Conservation (phyloP, 345 rosid genomes). For the Passiflora organensis region DNA sequence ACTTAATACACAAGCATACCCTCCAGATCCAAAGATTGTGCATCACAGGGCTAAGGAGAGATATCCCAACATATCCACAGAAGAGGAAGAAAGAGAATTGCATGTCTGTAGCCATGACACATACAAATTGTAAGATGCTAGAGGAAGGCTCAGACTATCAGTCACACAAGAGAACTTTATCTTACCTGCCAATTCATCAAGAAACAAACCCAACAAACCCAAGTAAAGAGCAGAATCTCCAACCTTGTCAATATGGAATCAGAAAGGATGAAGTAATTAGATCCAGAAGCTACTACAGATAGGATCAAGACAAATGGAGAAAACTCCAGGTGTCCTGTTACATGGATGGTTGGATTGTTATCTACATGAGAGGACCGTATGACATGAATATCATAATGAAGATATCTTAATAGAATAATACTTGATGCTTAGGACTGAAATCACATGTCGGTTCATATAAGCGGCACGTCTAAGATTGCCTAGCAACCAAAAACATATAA, state of each 20-base stretch:
- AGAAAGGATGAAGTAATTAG: slow-evolving; percentile 2
- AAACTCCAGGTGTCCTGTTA: too few relatives aligned
- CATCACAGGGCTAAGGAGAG: slow-evolving; percentile 96
- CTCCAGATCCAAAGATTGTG: slow-evolving; percentile 98
- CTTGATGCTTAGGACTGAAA: too few relatives aligned
- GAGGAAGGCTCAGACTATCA: slow-evolving; percentile 11
- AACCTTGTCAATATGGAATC: slow-evolving; percentile 44
- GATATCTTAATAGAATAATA: too few relatives aligned
- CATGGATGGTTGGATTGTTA: too few relatives aligned
- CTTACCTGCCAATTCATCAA: slow-evolving; percentile 81
- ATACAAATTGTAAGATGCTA: slow-evolving; percentile 12
- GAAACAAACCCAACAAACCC: slow-evolving; percentile 73
- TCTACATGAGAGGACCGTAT: too few relatives aligned
- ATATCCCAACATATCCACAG: slow-evolving; percentile 84
- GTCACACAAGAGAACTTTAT: slow-evolving; percentile 7
- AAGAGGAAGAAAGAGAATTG: slow-evolving; percentile 87
- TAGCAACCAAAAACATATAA: too few relatives aligned
- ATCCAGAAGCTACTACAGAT: background rate
- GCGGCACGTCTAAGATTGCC: too few relatives aligned
- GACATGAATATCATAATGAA: too few relatives aligned
- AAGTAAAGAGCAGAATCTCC: slow-evolving; percentile 88
- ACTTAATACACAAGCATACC: slow-evolving; percentile 39
- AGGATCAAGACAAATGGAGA: background rate
- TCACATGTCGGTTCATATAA: too few relatives aligned
- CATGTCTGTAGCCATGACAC: slow-evolving; percentile 47